Evolutionary conservation across 345 rosid species (phyloP).

Genomic region (Eucalyptus camaldulensis): DNA sequence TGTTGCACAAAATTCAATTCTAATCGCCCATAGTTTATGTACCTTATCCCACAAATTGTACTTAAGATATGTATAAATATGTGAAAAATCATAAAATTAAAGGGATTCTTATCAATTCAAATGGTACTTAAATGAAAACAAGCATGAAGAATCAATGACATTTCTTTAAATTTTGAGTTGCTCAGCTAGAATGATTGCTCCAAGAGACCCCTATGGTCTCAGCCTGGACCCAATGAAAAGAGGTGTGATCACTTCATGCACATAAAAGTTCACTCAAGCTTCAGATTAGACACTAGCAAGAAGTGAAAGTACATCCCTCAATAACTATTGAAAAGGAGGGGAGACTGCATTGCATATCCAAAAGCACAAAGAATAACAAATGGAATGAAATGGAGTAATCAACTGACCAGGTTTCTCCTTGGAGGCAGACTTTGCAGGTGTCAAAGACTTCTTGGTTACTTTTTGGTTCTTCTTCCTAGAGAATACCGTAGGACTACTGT

Average conservation of each 20-base stretch:
- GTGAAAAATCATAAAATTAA: background rate
- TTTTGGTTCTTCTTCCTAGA: slow-evolving; percentile 54
- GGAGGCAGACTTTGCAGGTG: slow-evolving; percentile 35
- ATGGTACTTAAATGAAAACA: background rate
- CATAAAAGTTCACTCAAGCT: background rate
- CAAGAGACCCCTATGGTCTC: background rate
- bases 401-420: slow-evolving; percentile 42
- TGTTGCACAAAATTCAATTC: background rate
- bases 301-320: background rate
- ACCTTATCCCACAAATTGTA: background rate
- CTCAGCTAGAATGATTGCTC: background rate
- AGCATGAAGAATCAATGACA: background rate
- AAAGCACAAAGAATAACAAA: background rate
- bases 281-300: background rate
- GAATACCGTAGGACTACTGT: slow-evolving; percentile 39
- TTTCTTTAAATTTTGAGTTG: background rate
- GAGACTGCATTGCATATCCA: background rate
- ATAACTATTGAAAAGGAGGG: background rate
- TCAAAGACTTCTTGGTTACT: slow-evolving; percentile 23
- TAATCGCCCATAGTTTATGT: background rate
- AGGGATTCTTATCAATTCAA: background rate
- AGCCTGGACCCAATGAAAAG: background rate
- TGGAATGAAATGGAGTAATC: background rate
- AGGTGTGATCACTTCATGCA: background rate
- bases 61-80: background rate